Evolutionary conservation across 306 rosid genomes (phyloP).

Genomic region (Casuarina glauca): DNA sequence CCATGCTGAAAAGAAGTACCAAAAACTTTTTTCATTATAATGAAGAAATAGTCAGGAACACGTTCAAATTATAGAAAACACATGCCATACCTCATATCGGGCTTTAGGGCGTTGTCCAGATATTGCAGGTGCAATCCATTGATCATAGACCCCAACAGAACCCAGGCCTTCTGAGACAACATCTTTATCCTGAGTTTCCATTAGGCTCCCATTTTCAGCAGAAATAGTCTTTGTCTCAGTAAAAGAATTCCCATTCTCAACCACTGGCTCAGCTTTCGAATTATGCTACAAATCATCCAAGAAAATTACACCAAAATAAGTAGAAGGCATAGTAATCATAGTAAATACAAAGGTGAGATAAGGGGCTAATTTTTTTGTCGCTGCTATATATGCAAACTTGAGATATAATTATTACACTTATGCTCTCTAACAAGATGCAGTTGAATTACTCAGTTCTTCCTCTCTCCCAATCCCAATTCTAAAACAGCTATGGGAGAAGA

Average conservation of each 20-base stretch:
- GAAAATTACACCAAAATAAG: slow-evolving; percentile 16
- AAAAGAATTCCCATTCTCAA: slow-evolving; percentile 67
- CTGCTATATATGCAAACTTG: neutral
- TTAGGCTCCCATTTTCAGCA: slow-evolving; percentile 65
- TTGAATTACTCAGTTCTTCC: neutral
- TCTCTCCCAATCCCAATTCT: neutral
- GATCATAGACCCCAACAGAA: slow-evolving; percentile 72
- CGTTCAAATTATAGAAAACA: slow-evolving; percentile 18
- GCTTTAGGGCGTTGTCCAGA: slow-evolving; percentile 76
- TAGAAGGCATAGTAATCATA: neutral
- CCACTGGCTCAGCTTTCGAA: slow-evolving; percentile 62
- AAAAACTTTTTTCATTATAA: slow-evolving; percentile 30
- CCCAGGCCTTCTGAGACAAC: slow-evolving; percentile 71
- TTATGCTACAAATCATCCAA: slow-evolving; percentile 52
- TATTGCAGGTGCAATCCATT: slow-evolving; percentile 74
- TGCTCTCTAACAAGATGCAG: neutral
- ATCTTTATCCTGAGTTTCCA: slow-evolving; percentile 73
- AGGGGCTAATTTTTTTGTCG: neutral
- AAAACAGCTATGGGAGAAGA: neutral
- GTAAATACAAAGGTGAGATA: neutral
- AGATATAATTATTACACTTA: neutral
- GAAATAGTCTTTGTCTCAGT: slow-evolving; percentile 75
- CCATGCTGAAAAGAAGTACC: slow-evolving; percentile 67
- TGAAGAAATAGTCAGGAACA: slow-evolving; percentile 13
- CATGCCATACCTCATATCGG: slow-evolving; percentile 76